Conservation (phyloP, 495 filamentous ascomycete species). For the Thermothielavioides terrestris region DNA sequence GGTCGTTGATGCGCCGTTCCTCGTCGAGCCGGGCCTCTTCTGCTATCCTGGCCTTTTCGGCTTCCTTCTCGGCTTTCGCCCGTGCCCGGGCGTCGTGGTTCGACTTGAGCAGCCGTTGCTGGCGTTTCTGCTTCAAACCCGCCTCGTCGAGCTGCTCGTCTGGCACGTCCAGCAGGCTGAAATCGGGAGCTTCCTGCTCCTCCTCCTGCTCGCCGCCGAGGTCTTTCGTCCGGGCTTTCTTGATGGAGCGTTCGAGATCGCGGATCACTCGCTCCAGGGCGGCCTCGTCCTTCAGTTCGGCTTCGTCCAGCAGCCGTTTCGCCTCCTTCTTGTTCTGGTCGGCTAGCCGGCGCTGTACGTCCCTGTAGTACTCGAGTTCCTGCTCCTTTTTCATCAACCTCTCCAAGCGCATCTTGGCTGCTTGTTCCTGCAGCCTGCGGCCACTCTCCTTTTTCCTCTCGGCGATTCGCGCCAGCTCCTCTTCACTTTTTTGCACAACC, state of each 20-base stretch:
- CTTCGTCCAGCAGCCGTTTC: conserved; percentile 73
- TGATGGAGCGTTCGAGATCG: conserved; percentile 82
- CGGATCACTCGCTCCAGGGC: conserved; percentile 70
- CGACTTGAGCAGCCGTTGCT: conserved; percentile 85
- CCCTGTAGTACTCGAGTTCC: conserved; percentile 87
- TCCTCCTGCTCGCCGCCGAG: conserved; percentile 73
- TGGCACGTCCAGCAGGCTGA: conserved; percentile 77
- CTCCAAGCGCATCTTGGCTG: conserved; percentile 90
- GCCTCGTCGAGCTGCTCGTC: conserved; percentile 93
- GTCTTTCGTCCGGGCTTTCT: conserved; percentile 82
- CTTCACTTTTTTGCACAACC: conserved; percentile 78
- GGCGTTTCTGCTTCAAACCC: conserved; percentile 76
- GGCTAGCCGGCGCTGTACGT: conserved; percentile 57
- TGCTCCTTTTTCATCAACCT: conserved; percentile 92
- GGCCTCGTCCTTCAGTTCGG: conserved; percentile 84
- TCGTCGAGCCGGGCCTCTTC: conserved; percentile 76
- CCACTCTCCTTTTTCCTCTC: conserved; percentile 92
- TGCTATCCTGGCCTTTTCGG: conserved; percentile 70
- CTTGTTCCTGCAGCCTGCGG: conserved; percentile 85
- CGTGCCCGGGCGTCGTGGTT: conserved; percentile 86
- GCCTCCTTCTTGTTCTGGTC: conserved; percentile 79
- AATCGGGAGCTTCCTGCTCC: conserved; percentile 69
- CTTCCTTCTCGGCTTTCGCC: conserved; percentile 91
- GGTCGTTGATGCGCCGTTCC: conserved; percentile 72
- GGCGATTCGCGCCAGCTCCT: conserved; percentile 78